Evolutionary conservation across 257 asterid genomes (phyloP).

Genomic region (Fraxinus quadrangulata): DNA sequence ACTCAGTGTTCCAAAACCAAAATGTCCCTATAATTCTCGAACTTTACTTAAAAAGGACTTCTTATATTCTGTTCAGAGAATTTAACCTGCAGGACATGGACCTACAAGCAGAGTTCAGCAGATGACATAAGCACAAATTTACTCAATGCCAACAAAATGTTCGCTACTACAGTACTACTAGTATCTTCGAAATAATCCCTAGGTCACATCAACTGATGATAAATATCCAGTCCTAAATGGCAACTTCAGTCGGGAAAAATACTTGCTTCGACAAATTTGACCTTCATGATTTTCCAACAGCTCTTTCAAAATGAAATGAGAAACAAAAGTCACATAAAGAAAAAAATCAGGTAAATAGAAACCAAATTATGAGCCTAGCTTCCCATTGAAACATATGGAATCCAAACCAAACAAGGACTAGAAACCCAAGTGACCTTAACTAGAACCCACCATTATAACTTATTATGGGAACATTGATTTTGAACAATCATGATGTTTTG

Average conservation of each 20-base stretch:
- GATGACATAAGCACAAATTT: not conserved
- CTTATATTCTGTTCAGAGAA: not conserved
- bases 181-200: not conserved
- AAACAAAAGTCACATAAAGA: not conserved
- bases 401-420: not conserved
- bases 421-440: conserved; percentile 12
- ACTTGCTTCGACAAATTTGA: not conserved
- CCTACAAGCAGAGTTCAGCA: not conserved
- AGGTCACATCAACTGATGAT: not conserved
- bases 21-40: not conserved
- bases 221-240: conserved; percentile 1
- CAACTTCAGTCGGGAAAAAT: not conserved
- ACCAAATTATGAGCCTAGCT: not conserved
- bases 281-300: not conserved
- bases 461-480: not conserved
- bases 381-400: not conserved
- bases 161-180: not conserved
- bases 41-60: not conserved
- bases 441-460: not conserved
- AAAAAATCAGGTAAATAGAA: not conserved
- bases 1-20: not conserved
- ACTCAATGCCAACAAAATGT: not conserved
- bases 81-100: not conserved
- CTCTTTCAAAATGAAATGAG: conserved; percentile 4
- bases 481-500: conserved; percentile 9